phyloP scores from a whole-genome alignment of 257 asterid genomes.

The Solanum sitiens region DNA sequence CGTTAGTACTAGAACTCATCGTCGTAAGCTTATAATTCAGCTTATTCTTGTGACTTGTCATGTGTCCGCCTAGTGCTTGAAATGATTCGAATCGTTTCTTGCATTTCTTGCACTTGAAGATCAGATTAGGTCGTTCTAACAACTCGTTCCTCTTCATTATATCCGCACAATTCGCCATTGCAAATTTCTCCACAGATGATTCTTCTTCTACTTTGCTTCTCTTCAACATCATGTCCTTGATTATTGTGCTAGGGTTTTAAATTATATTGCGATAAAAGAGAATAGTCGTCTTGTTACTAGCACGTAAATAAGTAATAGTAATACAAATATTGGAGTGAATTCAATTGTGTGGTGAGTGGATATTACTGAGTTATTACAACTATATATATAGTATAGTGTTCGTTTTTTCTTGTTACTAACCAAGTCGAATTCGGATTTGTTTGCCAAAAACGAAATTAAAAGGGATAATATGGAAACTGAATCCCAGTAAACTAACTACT shows the following conservation, averaged over 20 bases:
- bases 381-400: not conserved
- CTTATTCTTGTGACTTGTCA: not conserved
- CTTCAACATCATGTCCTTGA: not conserved
- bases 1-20: not conserved
- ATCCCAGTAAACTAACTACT: not conserved
- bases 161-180: not conserved
- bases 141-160: not conserved
- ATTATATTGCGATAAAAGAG: not conserved
- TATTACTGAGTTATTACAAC: not conserved
- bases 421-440: not conserved
- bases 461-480: not conserved
- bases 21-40: not conserved
- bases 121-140: not conserved
- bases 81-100: not conserved
- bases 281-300: not conserved
- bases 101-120: not conserved
- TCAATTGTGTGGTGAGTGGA: not conserved
- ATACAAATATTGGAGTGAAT: not conserved
- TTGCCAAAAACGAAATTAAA: not conserved
- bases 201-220: not conserved
- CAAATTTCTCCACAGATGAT: not conserved
- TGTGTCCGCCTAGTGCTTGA: not conserved
- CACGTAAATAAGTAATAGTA: not conserved
- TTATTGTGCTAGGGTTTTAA: not conserved
- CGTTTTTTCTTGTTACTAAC: not conserved